These are phyloP conservation scores for Cicer chorassanicum DNA, from an alignment of 306 rosid genomes.

Conservation along the genomic window DNA sequence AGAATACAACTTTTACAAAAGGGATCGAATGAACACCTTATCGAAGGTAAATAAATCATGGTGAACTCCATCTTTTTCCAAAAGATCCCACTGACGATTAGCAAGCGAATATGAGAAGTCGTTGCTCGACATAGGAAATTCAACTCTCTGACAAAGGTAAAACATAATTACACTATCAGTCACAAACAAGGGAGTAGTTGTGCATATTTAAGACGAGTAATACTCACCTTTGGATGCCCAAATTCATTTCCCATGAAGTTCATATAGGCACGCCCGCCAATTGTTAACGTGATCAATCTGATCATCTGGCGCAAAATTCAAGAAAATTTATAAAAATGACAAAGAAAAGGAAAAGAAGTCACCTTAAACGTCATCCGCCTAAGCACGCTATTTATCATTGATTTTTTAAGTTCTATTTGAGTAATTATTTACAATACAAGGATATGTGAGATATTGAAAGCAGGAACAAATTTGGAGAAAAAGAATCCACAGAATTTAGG, in stretches of 20 bases:
- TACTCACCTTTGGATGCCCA: constrained; percentile 89
- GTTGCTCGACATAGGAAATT: constrained; percentile 86
- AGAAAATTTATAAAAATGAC: constrained; percentile 26
- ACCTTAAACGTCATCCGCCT: neutral
- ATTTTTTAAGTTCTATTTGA: neutral
- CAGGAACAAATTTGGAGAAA: neutral
- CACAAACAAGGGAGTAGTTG: constrained; percentile 15
- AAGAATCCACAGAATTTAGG: neutral
- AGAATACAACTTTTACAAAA: constrained; percentile 27
- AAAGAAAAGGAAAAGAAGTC: constrained; percentile 27
- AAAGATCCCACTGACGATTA: constrained; percentile 84
- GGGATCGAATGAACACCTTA: constrained; percentile 57
- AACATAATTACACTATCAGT: constrained; percentile 46
- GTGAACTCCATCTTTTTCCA: constrained; percentile 63
- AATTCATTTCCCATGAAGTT: constrained; percentile 99
- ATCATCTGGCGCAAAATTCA: constrained; percentile 67
- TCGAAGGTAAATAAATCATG: constrained; percentile 69
- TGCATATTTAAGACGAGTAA: constrained; percentile 26
- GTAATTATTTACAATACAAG: constrained; percentile 1
- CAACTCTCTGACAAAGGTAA: constrained; percentile 70
- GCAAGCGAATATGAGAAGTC: constrained; percentile 81
- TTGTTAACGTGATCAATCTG: constrained; percentile 78
- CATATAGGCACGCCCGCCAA: constrained; percentile 81
- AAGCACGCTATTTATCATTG: constrained; percentile 1
- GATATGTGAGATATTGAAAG: constrained; percentile 13